Evolutionary conservation across 768 basidiomycete genomes (phyloP), one percentile per base, ranked within the genome.

Genomic region (Pleurotus tuoliensis): DNA sequence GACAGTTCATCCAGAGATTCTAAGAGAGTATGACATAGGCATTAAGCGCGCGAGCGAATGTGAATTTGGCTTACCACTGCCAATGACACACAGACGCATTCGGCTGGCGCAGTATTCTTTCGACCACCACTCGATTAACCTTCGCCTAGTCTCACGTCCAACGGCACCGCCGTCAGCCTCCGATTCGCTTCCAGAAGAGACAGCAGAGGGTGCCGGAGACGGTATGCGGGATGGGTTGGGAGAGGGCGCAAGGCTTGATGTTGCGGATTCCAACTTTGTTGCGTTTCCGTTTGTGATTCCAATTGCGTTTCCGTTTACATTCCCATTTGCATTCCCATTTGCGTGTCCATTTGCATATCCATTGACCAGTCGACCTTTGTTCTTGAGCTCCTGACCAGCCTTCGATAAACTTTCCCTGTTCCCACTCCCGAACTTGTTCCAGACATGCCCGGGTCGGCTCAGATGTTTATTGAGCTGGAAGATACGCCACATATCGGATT

Each of bases 381-480:
- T 75, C 66, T 82, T 83, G 51, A 82, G 70, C 41, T 79, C 73
- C 61, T 75, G 80, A 3, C 86, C 90, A 0, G 82, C 83, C 57
- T 77, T 75, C 4, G 79, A 85, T 66, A 91, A 75, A 63, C 85
- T 93, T 34, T 84, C 83, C 47, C 82, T 81, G 70, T 90, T 90
- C 5, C 94, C 94, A 16, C 85, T 92, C 2, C 95, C 94, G 65
- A 98, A 98, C 67, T 97, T 98, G 58, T 79, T 81, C 87, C 93
- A 98, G 3, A 83, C 82, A 68, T 96, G 94, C 4, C 86, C 90
- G 2, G 76, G 75, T 62, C 83, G 85, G 56, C 85, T 87, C 48
- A 96, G 82, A 63, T 88, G 80, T 70, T 98, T 98, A 71, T 90
- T 92, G 22, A 98, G 72, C 69, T 99, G 96, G 71, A 90, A 98